phyloP scores from a whole-genome alignment of 208 protist species.

The Crithidia brevicula region DNA sequence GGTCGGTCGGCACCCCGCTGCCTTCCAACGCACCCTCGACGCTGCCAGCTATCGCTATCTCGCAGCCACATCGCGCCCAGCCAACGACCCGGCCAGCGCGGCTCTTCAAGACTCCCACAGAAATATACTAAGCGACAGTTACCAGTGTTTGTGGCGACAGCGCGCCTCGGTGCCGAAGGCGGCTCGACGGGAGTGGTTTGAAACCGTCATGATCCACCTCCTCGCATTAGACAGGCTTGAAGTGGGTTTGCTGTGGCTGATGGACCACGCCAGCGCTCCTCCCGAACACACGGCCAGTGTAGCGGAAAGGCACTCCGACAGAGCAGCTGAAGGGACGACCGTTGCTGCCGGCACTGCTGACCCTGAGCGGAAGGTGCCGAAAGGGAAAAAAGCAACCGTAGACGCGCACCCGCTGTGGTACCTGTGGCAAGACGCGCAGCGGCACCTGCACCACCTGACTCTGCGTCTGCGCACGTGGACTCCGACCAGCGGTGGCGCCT shows the following conservation, averaged over 20 bases:
- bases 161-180: conserved; percentile 20
- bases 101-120: not conserved
- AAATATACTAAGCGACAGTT: conserved; percentile 16
- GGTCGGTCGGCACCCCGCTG: conserved; percentile 29
- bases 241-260: conserved; percentile 23
- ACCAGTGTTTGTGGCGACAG: conserved; percentile 30
- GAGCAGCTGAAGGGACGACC: not conserved
- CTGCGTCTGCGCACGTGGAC: conserved; percentile 31
- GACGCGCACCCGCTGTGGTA: conserved; percentile 31
- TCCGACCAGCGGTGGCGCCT: conserved; percentile 14
- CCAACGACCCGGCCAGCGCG: not conserved
- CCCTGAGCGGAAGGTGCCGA: conserved; percentile 2
- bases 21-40: conserved; percentile 45
- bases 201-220: conserved; percentile 46
- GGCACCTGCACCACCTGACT: conserved; percentile 38
- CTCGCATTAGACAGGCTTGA: conserved; percentile 13
- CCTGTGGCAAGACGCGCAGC: conserved; percentile 45
- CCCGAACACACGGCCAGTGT: not conserved
- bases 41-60: conserved; percentile 24
- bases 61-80: conserved; percentile 9
- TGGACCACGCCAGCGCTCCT: conserved; percentile 1
- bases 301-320: too few species aligned
- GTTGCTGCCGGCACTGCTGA: not conserved
- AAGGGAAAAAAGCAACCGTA: conserved; percentile 1
- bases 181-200: conserved; percentile 58